A percentile compares a stretch with the other conserved stretches of the same genome.
These are phyloP conservation scores for Protomyces pachydermus DNA, from an alignment of 1,139 yeast species.

Conservation along the genomic window DNA sequence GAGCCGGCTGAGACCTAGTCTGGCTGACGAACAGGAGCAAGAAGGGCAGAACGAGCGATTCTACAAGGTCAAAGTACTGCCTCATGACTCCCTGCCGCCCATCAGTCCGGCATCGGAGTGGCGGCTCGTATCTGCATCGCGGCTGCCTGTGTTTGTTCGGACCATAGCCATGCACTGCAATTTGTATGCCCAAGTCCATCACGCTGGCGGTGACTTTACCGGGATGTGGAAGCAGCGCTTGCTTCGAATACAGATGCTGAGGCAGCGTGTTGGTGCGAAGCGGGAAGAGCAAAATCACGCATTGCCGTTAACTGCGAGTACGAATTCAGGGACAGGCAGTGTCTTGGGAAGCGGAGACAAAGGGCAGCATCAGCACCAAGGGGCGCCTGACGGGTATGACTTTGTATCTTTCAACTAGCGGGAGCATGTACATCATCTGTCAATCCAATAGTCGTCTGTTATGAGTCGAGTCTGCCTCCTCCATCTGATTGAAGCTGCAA, in stretches of 20 bases:
- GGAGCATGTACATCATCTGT: too few species aligned
- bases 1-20: neutral
- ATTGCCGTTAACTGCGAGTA: neutral
- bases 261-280: conserved; percentile 2
- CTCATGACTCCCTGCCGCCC: conserved; percentile 6
- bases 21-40: neutral
- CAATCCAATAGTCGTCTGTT: too few species aligned
- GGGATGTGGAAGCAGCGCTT: conserved; percentile 24
- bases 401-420: neutral
- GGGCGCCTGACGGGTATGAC: neutral
- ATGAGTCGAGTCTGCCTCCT: too few species aligned
- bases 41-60: neutral
- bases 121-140: conserved; percentile 15
- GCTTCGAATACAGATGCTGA: conserved; percentile 4
- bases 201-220: conserved; percentile 16
- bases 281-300: neutral
- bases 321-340: neutral
- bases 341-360: neutral
- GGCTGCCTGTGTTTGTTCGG: conserved; percentile 13
- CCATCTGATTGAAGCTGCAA: too few species aligned
- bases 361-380: neutral
- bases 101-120: conserved; percentile 17
- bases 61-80: conserved; percentile 7
- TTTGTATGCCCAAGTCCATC: conserved; percentile 22
- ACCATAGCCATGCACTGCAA: conserved; percentile 19